Evolutionary conservation across 441 rosid genomes (phyloP).

Genomic region (Syzygium syzygioides): DNA sequence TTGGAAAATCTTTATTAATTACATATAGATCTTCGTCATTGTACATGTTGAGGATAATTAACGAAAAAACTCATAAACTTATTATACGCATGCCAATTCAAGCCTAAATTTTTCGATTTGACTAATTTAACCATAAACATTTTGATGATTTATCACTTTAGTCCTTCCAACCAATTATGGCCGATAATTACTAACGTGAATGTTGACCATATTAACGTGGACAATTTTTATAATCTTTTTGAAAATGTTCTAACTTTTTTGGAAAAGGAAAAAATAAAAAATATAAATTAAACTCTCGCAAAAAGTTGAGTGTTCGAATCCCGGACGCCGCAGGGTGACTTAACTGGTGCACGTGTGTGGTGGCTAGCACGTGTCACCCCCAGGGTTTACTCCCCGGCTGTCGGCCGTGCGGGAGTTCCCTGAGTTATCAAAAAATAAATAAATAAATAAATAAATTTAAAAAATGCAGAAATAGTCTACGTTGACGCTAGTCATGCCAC

Average conservation of each 20-base stretch:
- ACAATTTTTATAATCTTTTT: background rate
- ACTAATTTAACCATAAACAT: background rate
- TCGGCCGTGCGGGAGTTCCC: too few relatives aligned
- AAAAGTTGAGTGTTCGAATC: too few relatives aligned
- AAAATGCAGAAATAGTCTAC: background rate
- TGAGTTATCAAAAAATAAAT: too few relatives aligned
- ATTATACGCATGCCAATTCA: background rate
- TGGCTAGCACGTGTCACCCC: too few relatives aligned
- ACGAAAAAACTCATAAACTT: background rate
- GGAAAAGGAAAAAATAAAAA: background rate
- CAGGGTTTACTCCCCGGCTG: too few relatives aligned
- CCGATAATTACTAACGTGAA: background rate
- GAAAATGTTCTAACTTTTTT: background rate
- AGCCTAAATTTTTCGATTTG: background rate
- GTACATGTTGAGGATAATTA: background rate
- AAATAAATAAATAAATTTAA: too few relatives aligned
- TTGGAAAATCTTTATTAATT: background rate
- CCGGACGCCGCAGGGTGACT: too few relatives aligned
- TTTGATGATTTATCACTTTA: background rate
- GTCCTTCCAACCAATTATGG: background rate
- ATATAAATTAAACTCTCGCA: too few relatives aligned
- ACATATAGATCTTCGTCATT: background rate
- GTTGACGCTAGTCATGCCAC: rapidly evolving
- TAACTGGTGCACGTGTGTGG: too few relatives aligned
- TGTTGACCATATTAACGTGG: rapidly evolving